Conservation (phyloP, 306 rosid species). For the Medicago truncatula region MtrunA17r5.0-ANR NC_053049.1:11609501-11610000, state of each 20-base stretch:
- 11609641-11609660: constrained; percentile 73
- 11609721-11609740: constrained; percentile 71
- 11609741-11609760: constrained; percentile 84
- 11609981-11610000: constrained; percentile 57
- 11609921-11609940: too few species aligned
- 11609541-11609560: constrained; percentile 68
- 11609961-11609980: neutral
- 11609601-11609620: constrained; percentile 64
- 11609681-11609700: constrained; percentile 68
- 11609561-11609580: constrained; percentile 73
- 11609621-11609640: constrained; percentile 87
- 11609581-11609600: constrained; percentile 71
- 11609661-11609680: constrained; percentile 84
- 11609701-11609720: constrained; percentile 71
- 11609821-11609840: neutral
- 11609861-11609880: neutral
- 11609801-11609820: neutral
- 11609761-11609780: constrained; percentile 70
- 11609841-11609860: neutral
- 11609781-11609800: constrained; percentile 26
- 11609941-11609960: neutral
- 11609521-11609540: constrained; percentile 53
- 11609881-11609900: too few species aligned
- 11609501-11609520: constrained; percentile 51
- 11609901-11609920: too few species aligned